Evolutionary conservation across 306 rosid species (phyloP).

Genomic region (Nissolia schottii): DNA sequence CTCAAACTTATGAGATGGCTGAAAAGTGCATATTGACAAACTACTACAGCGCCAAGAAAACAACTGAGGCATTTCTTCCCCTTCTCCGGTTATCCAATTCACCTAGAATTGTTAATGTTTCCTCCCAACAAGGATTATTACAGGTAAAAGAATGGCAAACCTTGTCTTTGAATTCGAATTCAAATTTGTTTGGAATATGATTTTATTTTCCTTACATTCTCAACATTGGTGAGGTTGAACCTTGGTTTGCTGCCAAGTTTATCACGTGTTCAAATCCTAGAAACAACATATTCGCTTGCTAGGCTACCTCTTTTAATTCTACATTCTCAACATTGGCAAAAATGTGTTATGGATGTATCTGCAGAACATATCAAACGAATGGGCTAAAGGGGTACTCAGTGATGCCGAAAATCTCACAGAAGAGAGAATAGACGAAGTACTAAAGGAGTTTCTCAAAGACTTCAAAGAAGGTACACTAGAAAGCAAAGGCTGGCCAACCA

Average conservation of each 20-base stretch:
- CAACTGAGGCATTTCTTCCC: slow-evolving; percentile 29
- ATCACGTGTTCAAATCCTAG: no score
- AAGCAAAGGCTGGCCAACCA: slow-evolving; percentile 5
- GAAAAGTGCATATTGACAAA: slow-evolving; percentile 24
- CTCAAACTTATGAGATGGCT: slow-evolving; percentile 20
- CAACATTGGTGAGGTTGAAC: no score
- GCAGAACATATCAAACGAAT: neutral
- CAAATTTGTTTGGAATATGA: neutral
- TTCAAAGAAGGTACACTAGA: slow-evolving; percentile 5
- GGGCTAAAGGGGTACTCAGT: slow-evolving; percentile 23
- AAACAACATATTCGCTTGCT: no score
- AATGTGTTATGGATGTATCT: neutral
- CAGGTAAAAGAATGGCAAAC: slow-evolving; percentile 7
- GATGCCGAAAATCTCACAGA: slow-evolving; percentile 16
- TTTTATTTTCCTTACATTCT: neutral
- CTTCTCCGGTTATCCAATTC: slow-evolving; percentile 25
- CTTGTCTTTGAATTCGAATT: neutral
- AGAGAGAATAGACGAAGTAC: slow-evolving; percentile 14
- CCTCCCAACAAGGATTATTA: slow-evolving; percentile 22
- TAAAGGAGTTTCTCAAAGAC: slow-evolving; percentile 19
- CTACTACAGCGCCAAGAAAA: slow-evolving; percentile 27
- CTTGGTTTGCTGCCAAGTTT: no score
- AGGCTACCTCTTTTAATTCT: no score
- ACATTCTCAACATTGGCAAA: neutral
- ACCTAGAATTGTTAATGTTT: slow-evolving; percentile 36